Evolutionary conservation across 2,329 filamentous ascomycete species (phyloP), one percentile per base, ranked within the genome.

Genomic region (Metarhizium guizhouense): DNA sequence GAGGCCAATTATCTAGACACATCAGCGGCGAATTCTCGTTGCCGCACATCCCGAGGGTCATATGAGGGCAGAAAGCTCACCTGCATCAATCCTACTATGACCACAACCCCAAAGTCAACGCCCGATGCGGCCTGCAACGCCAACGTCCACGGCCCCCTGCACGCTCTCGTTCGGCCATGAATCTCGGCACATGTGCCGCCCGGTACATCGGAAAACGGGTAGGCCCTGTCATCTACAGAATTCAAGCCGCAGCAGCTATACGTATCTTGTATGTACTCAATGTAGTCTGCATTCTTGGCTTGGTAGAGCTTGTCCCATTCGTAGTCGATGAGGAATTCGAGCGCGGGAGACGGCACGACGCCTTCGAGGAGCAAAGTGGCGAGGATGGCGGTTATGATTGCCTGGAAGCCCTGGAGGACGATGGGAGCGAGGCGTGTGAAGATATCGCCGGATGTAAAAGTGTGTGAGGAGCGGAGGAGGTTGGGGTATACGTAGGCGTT

Each of bases 231-330:
- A 34, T 65, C 68, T 32, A 81, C 65, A 4, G 73, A 77, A 55
- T 75, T 75, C 38, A 88, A 73, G 0, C 87, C 87, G 61, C 87
- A 90, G 70, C 87, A 90, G 7, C 78, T 65, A 36, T 88, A 77
- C 0, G 76, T 67, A 64, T 90, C 83, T 63, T 90, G 87, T 52
- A 90, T 85, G 2, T 70, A 67, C 47, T 76, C 72, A 56, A 90
- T 78, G 2, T 74, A 67, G 0, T 61, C 59, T 1, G 59, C 74
- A 54, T 87, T 73, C 57, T 84, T 81, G 0, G 63, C 61, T 0
- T 60, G 66, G 61, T 75, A 88, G 56, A 88, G 64, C 3, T 57
- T 59, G 60, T 74, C 70, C 86, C 86, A 90, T 43, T 66, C 67
- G 3, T 71, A 70, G 8, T 81, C 72, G n/a, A 89, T 68, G 1